Conservation (phyloP, 441 rosid species). For the Adansonia gregorii region DNA sequence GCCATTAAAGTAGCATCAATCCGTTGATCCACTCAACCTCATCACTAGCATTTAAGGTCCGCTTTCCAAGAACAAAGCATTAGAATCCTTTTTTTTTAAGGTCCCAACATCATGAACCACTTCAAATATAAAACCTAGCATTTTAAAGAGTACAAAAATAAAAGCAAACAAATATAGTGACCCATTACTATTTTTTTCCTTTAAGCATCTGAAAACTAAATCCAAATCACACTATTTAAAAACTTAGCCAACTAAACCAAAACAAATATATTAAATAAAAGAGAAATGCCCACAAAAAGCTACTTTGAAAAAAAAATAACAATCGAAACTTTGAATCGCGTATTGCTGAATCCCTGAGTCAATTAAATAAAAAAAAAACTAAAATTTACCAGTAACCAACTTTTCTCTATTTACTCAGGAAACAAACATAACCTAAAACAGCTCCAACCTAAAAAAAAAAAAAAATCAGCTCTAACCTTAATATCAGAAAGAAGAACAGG, state of each 20-base stretch:
- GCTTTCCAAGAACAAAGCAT: conserved; percentile 50
- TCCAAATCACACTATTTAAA: conserved; percentile 39
- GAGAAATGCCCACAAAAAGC: conserved; percentile 40
- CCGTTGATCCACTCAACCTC: conserved; percentile 25
- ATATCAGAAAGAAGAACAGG: conserved; percentile 89
- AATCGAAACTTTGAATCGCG: conserved; percentile 25
- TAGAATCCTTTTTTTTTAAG: conserved; percentile 49
- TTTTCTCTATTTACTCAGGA: conserved; percentile 26
- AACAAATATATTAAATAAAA: not conserved
- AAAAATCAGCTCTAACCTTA: conserved; percentile 53
- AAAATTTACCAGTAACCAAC: not conserved
- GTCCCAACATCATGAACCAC: conserved; percentile 17
- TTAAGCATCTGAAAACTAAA: conserved; percentile 46
- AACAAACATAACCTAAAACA: conserved; percentile 22
- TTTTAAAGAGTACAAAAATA: not conserved
- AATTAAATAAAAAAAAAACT: not conserved
- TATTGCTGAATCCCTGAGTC: conserved; percentile 22
- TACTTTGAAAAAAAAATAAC: not conserved
- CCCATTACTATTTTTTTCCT: conserved; percentile 12
- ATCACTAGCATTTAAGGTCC: conserved; percentile 39
- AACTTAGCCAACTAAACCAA: conserved; percentile 33
- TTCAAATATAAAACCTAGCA: conserved; percentile 30
- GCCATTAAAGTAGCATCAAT: conserved; percentile 23
- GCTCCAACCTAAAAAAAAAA: not conserved
- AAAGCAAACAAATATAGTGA: conserved; percentile 35